Conservation (phyloP, 2,329 filamentous ascomycete genomes). For the Alternaria brassicicola region DNA sequence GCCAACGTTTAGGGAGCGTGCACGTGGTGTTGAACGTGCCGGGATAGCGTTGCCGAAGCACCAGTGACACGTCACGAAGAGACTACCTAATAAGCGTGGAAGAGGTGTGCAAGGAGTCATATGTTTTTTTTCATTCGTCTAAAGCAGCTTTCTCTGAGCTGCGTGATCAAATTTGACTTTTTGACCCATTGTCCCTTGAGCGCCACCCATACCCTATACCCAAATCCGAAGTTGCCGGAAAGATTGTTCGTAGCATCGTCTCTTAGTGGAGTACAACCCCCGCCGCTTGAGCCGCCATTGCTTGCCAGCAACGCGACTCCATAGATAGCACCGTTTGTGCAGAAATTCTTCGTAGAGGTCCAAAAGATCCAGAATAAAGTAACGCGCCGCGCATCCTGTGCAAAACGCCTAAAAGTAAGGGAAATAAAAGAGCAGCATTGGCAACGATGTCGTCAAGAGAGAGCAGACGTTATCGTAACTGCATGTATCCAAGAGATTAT, state of each 20-base stretch:
- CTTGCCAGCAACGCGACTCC: background rate
- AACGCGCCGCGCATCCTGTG: background rate
- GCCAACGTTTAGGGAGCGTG: background rate
- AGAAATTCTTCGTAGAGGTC: background rate
- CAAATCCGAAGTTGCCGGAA: background rate
- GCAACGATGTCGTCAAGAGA: background rate
- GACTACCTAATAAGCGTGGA: background rate
- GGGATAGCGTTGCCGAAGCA: background rate
- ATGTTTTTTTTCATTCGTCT: slow-evolving; percentile 6
- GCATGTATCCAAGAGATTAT: background rate
- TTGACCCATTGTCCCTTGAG: slow-evolving; percentile 5
- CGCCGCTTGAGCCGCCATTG: background rate
- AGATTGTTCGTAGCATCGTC: slow-evolving; percentile 13
- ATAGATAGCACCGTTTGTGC: background rate
- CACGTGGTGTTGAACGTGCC: background rate
- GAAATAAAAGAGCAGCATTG: background rate
- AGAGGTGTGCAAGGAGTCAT: background rate
- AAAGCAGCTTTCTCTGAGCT: background rate
- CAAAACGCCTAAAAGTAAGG: background rate
- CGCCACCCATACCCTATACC: slow-evolving; percentile 5
- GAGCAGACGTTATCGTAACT: background rate
- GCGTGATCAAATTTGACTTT: slow-evolving; percentile 11
- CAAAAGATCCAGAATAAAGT: background rate
- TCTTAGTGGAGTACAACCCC: background rate
- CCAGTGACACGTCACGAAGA: background rate